Percentiles rank a stretch among this genome's conserved stretches.
phyloP scores from a whole-genome alignment of 331 rosid genomes.

The Malus hybrid region DNA sequence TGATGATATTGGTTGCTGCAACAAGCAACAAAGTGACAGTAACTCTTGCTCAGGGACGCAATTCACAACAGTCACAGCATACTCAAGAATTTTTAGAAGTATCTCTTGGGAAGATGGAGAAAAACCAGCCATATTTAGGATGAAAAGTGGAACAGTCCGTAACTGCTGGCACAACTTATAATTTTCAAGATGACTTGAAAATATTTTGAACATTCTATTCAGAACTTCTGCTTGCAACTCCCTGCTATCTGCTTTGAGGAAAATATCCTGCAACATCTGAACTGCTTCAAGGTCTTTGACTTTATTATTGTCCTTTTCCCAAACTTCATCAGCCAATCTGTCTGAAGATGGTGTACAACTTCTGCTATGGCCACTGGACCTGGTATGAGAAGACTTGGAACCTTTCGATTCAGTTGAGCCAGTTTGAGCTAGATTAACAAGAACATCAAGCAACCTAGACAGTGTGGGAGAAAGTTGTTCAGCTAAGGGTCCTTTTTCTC shows the following conservation, averaged over 20 bases:
- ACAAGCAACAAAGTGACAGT: slow-evolving; percentile 94
- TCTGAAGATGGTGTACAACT: slow-evolving; percentile 67
- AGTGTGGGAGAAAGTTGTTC: slow-evolving; percentile 65
- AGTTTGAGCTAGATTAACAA: slow-evolving; percentile 91
- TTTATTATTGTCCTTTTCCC: slow-evolving; percentile 88
- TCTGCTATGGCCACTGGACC: slow-evolving; percentile 59
- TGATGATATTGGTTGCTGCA: slow-evolving; percentile 94
- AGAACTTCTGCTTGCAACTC: slow-evolving; percentile 96
- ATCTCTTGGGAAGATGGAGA: slow-evolving; percentile 82
- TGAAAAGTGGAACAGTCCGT: slow-evolving; percentile 92
- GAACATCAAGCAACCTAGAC: slow-evolving; percentile 93
- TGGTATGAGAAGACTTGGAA: slow-evolving; percentile 59
- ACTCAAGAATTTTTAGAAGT: slow-evolving; percentile 95
- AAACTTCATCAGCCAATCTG: slow-evolving; percentile 61
- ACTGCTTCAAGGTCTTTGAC: slow-evolving; percentile 99
- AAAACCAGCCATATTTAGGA: slow-evolving; percentile 90
- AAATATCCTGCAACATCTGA: slow-evolving; percentile 98
- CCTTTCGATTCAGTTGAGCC: slow-evolving; percentile 68
- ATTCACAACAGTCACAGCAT: slow-evolving; percentile 98
- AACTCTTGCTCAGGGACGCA: slow-evolving; percentile 99
- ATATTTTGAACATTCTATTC: slow-evolving; percentile 90
- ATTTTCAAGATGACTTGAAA: slow-evolving; percentile 94
- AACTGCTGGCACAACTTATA: slow-evolving; percentile 91
- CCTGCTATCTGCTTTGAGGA: slow-evolving; percentile 74
- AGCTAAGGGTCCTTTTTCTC: slow-evolving; percentile 41